phyloP scores from a whole-genome alignment of 768 basidiomycete species.

The Tephrocybe sp. region DNA sequence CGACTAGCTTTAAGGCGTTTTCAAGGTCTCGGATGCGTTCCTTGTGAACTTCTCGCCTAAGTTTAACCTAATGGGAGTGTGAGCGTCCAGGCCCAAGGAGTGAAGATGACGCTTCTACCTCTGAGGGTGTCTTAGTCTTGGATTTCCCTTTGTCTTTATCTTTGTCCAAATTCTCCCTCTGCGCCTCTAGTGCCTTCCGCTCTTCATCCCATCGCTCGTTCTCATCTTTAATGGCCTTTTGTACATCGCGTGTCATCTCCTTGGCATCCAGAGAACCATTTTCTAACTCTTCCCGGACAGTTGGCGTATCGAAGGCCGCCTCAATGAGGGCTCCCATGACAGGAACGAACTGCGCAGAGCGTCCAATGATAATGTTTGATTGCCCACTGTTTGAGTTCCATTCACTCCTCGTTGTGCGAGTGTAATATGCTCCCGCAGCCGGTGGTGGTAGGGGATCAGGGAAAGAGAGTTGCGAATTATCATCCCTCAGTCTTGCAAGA shows the following conservation, averaged over 20 bases:
- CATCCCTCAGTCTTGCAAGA: constrained; percentile 46
- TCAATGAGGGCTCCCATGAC: constrained; percentile 60
- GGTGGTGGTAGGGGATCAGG: constrained; percentile 63
- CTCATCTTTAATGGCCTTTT: constrained; percentile 52
- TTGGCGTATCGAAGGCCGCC: constrained; percentile 39
- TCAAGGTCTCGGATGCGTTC: constrained; percentile 48
- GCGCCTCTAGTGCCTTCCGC: constrained; percentile 30
- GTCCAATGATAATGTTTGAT: constrained; percentile 20
- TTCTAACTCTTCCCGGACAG: constrained; percentile 60
- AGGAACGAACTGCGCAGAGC: constrained; percentile 67
- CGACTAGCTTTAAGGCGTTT: constrained; percentile 48
- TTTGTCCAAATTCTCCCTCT: constrained; percentile 12
- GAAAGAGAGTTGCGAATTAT: constrained; percentile 24
- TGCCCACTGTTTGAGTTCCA: constrained; percentile 16
- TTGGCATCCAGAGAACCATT: constrained; percentile 52
- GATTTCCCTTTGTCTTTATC: constrained; percentile 18
- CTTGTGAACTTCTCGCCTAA: constrained; percentile 46
- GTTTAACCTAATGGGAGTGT: constrained; percentile 41
- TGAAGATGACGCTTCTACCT: constrained; percentile 1
- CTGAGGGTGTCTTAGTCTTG: constrained; percentile 13
- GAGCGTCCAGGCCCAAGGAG: not conserved
- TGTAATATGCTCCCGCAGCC: constrained; percentile 35
- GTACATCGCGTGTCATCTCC: constrained; percentile 46
- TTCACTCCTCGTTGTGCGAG: constrained; percentile 43
- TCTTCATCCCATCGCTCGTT: constrained; percentile 56